These are phyloP conservation scores for Gelatoporia subvermispora DNA, from an alignment of 768 basidiomycete species.

Conservation along the genomic window DNA sequence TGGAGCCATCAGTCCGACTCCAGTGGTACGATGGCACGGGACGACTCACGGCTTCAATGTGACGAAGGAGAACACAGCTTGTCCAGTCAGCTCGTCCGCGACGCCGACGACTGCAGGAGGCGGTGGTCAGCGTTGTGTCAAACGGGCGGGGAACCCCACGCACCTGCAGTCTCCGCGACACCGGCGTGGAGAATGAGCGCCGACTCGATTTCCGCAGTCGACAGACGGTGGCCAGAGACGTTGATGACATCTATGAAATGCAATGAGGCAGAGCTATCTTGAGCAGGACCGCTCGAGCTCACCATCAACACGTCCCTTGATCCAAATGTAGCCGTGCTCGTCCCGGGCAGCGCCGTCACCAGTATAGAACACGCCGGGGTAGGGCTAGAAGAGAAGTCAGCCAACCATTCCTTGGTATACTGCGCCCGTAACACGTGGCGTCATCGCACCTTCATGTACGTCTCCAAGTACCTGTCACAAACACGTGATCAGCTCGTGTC, in stretches of 20 bases:
- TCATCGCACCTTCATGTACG: slow-evolving; percentile 57
- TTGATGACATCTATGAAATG: slow-evolving; percentile 80
- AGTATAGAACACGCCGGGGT: slow-evolving; percentile 93
- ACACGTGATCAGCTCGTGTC: slow-evolving; percentile 1
- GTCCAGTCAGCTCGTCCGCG: slow-evolving; percentile 84
- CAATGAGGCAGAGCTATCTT: neutral
- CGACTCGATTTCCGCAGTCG: slow-evolving; percentile 97
- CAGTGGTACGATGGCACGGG: neutral
- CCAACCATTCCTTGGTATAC: slow-evolving; percentile 19
- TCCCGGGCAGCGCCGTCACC: slow-evolving; percentile 96
- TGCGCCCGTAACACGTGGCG: neutral
- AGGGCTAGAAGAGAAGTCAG: slow-evolving; percentile 41
- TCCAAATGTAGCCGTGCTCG: slow-evolving; percentile 97
- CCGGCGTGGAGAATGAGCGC: slow-evolving; percentile 93
- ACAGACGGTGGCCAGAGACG: slow-evolving; percentile 94
- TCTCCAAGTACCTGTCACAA: slow-evolving; percentile 64
- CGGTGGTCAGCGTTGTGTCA: neutral
- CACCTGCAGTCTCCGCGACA: slow-evolving; percentile 89
- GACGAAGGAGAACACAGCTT: slow-evolving; percentile 92
- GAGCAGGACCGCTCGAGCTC: slow-evolving; percentile 15
- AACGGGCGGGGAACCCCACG: slow-evolving; percentile 8
- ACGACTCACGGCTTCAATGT: slow-evolving; percentile 84
- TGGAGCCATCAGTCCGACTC: neutral
- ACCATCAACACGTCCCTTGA: slow-evolving; percentile 95
- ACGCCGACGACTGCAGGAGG: slow-evolving; percentile 62